A percentile compares a stretch with the other conserved stretches of the same genome.
Evolutionary conservation across 2,329 filamentous ascomycete genomes (phyloP).

Genomic region (Aspergillus novofumigatus): DNA sequence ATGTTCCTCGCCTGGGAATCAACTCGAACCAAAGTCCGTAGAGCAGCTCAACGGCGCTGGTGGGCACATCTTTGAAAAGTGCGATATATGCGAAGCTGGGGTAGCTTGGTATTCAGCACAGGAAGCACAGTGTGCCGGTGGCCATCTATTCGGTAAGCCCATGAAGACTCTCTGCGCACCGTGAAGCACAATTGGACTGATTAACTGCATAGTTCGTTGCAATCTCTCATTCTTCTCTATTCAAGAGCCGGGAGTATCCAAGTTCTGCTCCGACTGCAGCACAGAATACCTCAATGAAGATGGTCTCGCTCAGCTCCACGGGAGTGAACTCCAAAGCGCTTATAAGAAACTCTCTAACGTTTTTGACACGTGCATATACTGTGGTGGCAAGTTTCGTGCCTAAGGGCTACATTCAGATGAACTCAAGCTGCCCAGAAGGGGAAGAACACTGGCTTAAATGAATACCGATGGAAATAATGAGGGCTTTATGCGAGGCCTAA

Average conservation of each 20-base stretch:
- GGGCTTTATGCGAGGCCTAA: slow-evolving; percentile 47
- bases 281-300: slow-evolving; percentile 48
- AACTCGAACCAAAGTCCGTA: slow-evolving; percentile 21
- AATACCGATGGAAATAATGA: not conserved
- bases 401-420: not conserved
- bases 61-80: slow-evolving; percentile 42
- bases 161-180: slow-evolving; percentile 6
- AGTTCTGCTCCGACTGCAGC: slow-evolving; percentile 51
- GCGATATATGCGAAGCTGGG: slow-evolving; percentile 48
- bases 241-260: slow-evolving; percentile 51
- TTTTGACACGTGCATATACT: slow-evolving; percentile 35
- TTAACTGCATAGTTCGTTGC: slow-evolving; percentile 45
- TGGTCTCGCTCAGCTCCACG: slow-evolving; percentile 18
- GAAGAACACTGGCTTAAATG: not conserved
- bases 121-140: slow-evolving; percentile 47
- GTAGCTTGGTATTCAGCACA: slow-evolving; percentile 47
- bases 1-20: slow-evolving; percentile 14
- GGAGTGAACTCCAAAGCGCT: slow-evolving; percentile 13
- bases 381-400: slow-evolving; percentile 31
- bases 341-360: slow-evolving; percentile 24
- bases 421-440: not conserved
- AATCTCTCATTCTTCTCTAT: slow-evolving; percentile 53
- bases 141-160: slow-evolving; percentile 48
- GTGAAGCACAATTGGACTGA: slow-evolving; percentile 7
- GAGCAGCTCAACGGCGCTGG: slow-evolving; percentile 20